Evolutionary conservation across 345 rosid species (phyloP).

Genomic region (Lepidium sativum): DNA sequence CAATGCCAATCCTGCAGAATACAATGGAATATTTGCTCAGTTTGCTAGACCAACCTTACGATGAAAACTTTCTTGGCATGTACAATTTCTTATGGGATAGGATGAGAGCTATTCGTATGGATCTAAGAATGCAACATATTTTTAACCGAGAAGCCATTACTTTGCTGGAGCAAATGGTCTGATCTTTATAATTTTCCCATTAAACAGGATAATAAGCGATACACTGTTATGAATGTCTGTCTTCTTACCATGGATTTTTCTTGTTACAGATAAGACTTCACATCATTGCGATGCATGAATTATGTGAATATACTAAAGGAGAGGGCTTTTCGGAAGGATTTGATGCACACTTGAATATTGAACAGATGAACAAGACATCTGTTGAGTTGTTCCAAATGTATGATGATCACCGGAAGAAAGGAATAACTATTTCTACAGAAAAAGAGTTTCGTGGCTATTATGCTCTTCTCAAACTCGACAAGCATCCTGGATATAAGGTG

Average conservation of each 20-base stretch:
- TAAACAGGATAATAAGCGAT: neutral
- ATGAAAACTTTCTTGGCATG: slow-evolving; percentile 69
- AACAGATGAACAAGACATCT: slow-evolving; percentile 98
- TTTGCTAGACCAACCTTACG: slow-evolving; percentile 83
- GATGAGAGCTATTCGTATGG: slow-evolving; percentile 97
- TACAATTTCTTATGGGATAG: slow-evolving; percentile 98
- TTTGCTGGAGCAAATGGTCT: slow-evolving; percentile 95
- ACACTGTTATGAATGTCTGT: slow-evolving; percentile 1
- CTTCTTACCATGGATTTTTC: slow-evolving; percentile 23
- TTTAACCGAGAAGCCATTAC: slow-evolving; percentile 70
- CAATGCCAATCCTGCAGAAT: slow-evolving; percentile 78
- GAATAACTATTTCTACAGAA: slow-evolving; percentile 59
- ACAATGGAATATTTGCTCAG: slow-evolving; percentile 70
- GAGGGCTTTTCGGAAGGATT: slow-evolving; percentile 98
- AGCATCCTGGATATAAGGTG: slow-evolving; percentile 98
- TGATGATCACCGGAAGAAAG: slow-evolving; percentile 95
- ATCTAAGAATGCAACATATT: slow-evolving; percentile 94
- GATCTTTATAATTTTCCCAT: neutral
- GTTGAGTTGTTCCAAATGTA: slow-evolving; percentile 96
- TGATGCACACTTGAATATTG: slow-evolving; percentile 96
- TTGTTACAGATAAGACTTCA: slow-evolving; percentile 87
- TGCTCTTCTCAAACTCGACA: slow-evolving; percentile 97
- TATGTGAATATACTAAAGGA: slow-evolving; percentile 89
- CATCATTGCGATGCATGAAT: slow-evolving; percentile 88
- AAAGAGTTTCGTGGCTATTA: slow-evolving; percentile 96